phyloP scores from a whole-genome alignment of 306 rosid species.

The Prunus mongolica region DNA sequence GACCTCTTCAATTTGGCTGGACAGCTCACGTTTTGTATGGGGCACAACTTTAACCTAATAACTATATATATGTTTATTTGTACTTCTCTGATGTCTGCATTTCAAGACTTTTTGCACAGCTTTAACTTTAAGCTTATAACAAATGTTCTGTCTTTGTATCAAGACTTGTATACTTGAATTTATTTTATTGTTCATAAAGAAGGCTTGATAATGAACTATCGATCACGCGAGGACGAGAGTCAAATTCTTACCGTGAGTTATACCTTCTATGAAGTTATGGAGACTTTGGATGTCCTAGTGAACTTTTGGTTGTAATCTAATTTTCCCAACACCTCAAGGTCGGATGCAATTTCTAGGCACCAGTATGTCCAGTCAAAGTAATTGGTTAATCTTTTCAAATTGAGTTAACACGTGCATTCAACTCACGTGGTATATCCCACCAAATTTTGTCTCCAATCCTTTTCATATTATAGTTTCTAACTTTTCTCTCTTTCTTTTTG shows the following conservation, averaged over 20 bases:
- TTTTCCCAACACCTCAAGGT: constrained; percentile 21
- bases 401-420: background rate
- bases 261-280: too few relatives aligned
- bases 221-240: too few relatives aligned
- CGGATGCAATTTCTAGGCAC: constrained; percentile 35
- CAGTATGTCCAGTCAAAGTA: constrained; percentile 24
- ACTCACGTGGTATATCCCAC: background rate
- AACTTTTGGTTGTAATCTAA: background rate
- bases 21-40: constrained; percentile 5
- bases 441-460: background rate
- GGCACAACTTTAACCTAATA: constrained; percentile 4
- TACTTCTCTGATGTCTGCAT: background rate
- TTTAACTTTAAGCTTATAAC: background rate
- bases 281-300: background rate
- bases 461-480: background rate
- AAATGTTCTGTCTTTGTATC: background rate
- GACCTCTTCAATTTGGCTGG: background rate
- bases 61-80: background rate
- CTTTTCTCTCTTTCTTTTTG: too few relatives aligned
- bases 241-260: background rate
- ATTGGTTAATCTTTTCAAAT: constrained; percentile 21
- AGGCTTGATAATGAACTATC: too few relatives aligned
- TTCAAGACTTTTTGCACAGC: background rate
- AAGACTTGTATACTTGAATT: background rate
- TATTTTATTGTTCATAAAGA: too few relatives aligned